Evolutionary conservation across 371 early-diverging fungal genomes (phyloP).

Genomic region (Actinomucor elegans): DNA sequence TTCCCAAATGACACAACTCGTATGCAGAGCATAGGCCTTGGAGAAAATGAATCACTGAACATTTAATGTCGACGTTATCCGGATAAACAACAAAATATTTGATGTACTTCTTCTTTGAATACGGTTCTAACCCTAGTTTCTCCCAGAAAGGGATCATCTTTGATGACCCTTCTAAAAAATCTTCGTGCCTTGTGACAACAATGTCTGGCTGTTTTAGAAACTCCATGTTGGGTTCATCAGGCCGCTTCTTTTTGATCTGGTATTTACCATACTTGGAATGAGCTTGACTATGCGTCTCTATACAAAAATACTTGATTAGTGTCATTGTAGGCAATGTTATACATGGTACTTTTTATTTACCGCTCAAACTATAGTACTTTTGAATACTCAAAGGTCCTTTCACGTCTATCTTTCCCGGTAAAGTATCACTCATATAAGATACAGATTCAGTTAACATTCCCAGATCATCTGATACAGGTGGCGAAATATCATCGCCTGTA

Average conservation of each 20-base stretch:
- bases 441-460: too few species aligned
- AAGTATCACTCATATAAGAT: conserved; percentile 7
- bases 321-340: too few species aligned
- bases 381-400: conserved; percentile 30
- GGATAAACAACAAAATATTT: conserved; percentile 49
- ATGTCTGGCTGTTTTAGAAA: conserved; percentile 39
- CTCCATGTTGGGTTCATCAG: conserved; percentile 35
- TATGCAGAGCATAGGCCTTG: conserved; percentile 41
- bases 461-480: not conserved
- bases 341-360: conserved; percentile 17
- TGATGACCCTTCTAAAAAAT: conserved; percentile 43
- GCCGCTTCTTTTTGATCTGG: conserved; percentile 45
- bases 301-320: too few species aligned
- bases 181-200: conserved; percentile 44
- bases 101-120: conserved; percentile 42
- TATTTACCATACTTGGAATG: conserved; percentile 54
- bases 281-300: conserved; percentile 32
- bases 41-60: conserved; percentile 37
- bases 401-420: conserved; percentile 16
- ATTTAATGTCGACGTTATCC: conserved; percentile 29
- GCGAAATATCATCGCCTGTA: not conserved
- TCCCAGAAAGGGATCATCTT: conserved; percentile 52
- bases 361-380: conserved; percentile 27
- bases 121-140: conserved; percentile 47
- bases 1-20: conserved; percentile 37